phyloP scores from a whole-genome alignment of 495 filamentous ascomycete genomes.

The Lentithecium fluviatile region DNA sequence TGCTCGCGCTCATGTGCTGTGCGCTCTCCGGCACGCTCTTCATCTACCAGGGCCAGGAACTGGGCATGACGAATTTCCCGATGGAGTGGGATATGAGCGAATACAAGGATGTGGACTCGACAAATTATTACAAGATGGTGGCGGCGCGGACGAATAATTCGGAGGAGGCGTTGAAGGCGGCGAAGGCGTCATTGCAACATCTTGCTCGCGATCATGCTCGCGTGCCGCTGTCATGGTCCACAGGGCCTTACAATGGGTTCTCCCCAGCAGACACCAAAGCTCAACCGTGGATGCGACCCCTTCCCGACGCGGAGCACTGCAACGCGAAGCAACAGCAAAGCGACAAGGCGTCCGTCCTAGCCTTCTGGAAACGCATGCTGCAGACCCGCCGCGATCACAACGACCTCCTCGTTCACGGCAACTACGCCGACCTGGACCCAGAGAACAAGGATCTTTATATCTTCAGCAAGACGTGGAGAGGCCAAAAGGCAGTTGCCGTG shows the following conservation, averaged over 20 bases:
- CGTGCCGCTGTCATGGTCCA: constrained; percentile 56
- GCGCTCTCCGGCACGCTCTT: constrained; percentile 67
- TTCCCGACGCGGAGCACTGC: constrained; percentile 47
- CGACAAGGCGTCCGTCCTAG: constrained; percentile 49
- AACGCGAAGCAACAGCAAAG: constrained; percentile 54
- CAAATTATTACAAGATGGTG: constrained; percentile 54
- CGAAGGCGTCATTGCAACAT: constrained; percentile 16
- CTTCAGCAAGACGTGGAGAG: constrained; percentile 47
- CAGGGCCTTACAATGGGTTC: constrained; percentile 54
- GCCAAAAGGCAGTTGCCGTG: constrained; percentile 50
- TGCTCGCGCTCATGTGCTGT: constrained; percentile 60
- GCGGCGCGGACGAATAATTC: constrained; percentile 48
- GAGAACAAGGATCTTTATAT: constrained; percentile 49
- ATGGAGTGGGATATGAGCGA: constrained; percentile 62
- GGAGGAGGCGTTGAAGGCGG: constrained; percentile 5
- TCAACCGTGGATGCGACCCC: constrained; percentile 64
- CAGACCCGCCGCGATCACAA: constrained; percentile 53
- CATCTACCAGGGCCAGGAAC: constrained; percentile 74
- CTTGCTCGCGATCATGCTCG: constrained; percentile 53
- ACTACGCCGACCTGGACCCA: constrained; percentile 52
- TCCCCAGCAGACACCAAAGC: constrained; percentile 50
- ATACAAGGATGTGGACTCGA: constrained; percentile 70
- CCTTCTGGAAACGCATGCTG: constrained; percentile 56
- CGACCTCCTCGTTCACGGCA: constrained; percentile 61
- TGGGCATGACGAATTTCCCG: constrained; percentile 74